Conservation (phyloP, 2,329 filamentous ascomycete genomes). For the Onygenales sp. region DNA sequence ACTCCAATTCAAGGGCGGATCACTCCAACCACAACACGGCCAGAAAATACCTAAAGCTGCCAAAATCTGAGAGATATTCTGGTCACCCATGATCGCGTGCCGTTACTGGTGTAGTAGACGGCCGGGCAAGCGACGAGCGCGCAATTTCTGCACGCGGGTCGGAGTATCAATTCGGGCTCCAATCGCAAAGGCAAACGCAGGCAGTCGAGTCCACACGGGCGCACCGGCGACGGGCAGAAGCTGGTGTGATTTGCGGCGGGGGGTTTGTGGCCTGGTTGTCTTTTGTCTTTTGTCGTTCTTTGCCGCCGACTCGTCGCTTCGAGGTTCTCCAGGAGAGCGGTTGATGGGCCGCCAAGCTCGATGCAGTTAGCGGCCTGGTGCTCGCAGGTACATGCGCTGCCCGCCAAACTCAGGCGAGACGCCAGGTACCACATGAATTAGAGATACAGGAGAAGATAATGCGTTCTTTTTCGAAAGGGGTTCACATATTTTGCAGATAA, state of each 20-base stretch:
- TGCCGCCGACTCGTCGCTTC: slow-evolving; percentile 10
- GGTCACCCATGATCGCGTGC: slow-evolving; percentile 5
- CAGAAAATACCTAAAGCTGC: slow-evolving; percentile 38
- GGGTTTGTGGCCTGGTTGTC: background rate
- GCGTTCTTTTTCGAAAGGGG: too few relatives aligned
- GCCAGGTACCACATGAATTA: background rate
- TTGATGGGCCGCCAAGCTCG: background rate
- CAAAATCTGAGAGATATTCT: slow-evolving; percentile 39
- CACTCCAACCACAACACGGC: background rate
- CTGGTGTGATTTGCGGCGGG: background rate
- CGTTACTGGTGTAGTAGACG: background rate
- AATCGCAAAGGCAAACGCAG: background rate
- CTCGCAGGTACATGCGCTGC: background rate
- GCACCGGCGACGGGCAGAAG: background rate
- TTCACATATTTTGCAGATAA: too few relatives aligned
- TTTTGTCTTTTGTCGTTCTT: background rate
- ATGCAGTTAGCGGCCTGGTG: background rate
- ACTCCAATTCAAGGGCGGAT: background rate
- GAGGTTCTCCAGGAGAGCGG: slow-evolving; percentile 1
- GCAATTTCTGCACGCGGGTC: background rate
- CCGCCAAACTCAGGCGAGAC: too few relatives aligned
- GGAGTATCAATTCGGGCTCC: background rate
- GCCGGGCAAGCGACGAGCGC: background rate
- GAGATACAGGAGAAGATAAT: background rate
- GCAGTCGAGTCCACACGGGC: background rate